Evolutionary conservation across 2,329 filamentous ascomycete genomes (phyloP).

Genomic region (Rachicladosporium sp.): DNA sequence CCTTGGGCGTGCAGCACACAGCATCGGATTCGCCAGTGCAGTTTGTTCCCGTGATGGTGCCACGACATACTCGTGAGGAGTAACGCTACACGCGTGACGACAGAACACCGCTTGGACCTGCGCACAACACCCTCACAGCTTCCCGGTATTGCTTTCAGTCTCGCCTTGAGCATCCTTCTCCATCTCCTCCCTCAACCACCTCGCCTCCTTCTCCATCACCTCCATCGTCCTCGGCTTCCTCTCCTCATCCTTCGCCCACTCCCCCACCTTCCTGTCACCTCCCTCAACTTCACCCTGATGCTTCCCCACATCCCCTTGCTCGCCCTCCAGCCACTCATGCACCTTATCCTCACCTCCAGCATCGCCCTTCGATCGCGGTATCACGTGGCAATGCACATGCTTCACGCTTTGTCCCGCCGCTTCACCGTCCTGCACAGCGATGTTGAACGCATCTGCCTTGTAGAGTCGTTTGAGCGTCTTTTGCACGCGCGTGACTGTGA

Average conservation of each 20-base stretch:
- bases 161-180: conserved; percentile 16
- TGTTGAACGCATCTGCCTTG: conserved; percentile 67
- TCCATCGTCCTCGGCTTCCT: conserved; percentile 53
- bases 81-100: too few relatives aligned
- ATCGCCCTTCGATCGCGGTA: conserved; percentile 55
- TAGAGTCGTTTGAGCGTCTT: conserved; percentile 55
- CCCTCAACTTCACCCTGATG: conserved; percentile 45
- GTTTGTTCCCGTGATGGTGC: too few relatives aligned
- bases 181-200: conserved; percentile 48
- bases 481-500: conserved; percentile 63
- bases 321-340: conserved; percentile 70
- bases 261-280: conserved; percentile 11
- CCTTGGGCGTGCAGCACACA: too few relatives aligned
- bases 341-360: conserved; percentile 57
- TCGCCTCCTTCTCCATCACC: conserved; percentile 72
- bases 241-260: conserved; percentile 52
- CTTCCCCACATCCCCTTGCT: conserved; percentile 71
- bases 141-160: too few relatives aligned
- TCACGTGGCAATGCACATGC: conserved; percentile 87
- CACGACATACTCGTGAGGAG: too few relatives aligned
- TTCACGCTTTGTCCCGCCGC: conserved; percentile 89
- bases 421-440: conserved; percentile 85
- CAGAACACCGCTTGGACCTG: too few relatives aligned
- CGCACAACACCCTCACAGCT: too few relatives aligned
- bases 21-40: too few relatives aligned